A percentile compares a stretch with the other conserved stretches of the same genome.
These are phyloP conservation scores for Pezicula radicicola DNA, from an alignment of 2,329 filamentous ascomycete species.

Conservation along the genomic window DNA sequence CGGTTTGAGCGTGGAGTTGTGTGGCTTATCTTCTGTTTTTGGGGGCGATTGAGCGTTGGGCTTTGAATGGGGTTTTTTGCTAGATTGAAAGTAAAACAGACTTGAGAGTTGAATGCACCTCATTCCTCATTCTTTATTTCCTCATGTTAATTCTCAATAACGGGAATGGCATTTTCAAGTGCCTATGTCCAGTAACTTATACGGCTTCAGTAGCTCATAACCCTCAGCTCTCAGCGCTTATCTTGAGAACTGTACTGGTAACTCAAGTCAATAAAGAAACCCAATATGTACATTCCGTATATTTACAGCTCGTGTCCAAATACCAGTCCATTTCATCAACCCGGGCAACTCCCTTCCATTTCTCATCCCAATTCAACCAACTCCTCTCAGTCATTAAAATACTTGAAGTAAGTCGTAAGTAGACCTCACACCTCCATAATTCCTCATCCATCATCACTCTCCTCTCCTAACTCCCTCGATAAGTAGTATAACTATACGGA, in stretches of 20 bases:
- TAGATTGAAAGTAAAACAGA: no score
- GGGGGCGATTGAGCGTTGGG: not conserved
- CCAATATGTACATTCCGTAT: no score
- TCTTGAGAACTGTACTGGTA: no score
- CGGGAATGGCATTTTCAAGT: no score
- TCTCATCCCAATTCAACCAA: no score
- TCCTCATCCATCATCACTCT: not conserved
- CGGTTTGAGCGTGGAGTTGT: conserved; percentile 5
- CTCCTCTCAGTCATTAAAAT: not conserved
- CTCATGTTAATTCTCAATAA: no score
- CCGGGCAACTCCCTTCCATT: no score
- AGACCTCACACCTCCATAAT: not conserved
- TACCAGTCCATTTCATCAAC: no score
- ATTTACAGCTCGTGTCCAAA: no score
- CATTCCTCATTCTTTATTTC: not conserved
- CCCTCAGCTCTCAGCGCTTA: no score
- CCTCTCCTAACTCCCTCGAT: conserved; percentile 62
- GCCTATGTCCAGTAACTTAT: not conserved
- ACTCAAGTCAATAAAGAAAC: no score
- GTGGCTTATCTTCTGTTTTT: not conserved
- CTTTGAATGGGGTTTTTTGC: conserved; percentile 1
- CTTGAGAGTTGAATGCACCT: not conserved
- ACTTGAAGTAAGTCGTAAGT: not conserved
- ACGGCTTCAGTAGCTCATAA: no score
- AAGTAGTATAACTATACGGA: conserved; percentile 80